These are phyloP conservation scores for Phytophthora pluvialis DNA, from an alignment of 352 stramenopile genomes.

Conservation along the genomic window DNA sequence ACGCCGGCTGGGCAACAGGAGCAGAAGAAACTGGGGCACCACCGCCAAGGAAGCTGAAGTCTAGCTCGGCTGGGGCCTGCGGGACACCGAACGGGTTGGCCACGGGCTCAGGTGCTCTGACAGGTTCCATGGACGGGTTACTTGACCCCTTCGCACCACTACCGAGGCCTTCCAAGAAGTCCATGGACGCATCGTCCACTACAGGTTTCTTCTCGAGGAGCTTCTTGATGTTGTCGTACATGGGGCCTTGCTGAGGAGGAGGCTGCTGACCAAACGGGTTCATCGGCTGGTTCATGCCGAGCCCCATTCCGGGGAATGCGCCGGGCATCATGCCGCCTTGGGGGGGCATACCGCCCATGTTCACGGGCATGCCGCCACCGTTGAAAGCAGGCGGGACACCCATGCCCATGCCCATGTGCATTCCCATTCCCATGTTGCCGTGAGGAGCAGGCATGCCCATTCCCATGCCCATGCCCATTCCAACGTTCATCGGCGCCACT, in stretches of 20 bases:
- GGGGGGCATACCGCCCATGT: constrained; percentile 35
- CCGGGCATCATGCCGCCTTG: constrained; percentile 30
- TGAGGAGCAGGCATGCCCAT: constrained; percentile 21
- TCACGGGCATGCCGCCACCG: constrained; percentile 25
- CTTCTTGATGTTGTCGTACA: constrained; percentile 90
- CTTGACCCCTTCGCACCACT: constrained; percentile 26
- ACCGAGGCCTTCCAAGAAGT: constrained; percentile 73
- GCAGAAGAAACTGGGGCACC: constrained; percentile 19
- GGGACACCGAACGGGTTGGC: constrained; percentile 28
- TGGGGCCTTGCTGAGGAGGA: constrained; percentile 50
- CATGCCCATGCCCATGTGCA: constrained; percentile 32
- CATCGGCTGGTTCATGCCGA: constrained; percentile 32
- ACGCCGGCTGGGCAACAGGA: constrained; percentile 13
- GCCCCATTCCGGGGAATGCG: constrained; percentile 31
- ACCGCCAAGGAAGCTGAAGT: constrained; percentile 29
- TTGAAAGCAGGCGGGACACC: constrained; percentile 17
- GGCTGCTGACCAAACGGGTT: constrained; percentile 42
- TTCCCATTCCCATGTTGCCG: constrained; percentile 34
- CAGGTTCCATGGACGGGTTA: constrained; percentile 12
- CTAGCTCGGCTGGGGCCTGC: constrained; percentile 18
- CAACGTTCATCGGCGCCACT: constrained; percentile 33
- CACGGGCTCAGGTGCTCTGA: constrained; percentile 21
- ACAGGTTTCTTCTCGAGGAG: constrained; percentile 77
- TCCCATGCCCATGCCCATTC: constrained; percentile 34
- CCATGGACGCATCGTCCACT: constrained; percentile 63